These are phyloP conservation scores for Polychaeton citri DNA, from an alignment of 2,329 filamentous ascomycete genomes.

Conservation along the genomic window DNA sequence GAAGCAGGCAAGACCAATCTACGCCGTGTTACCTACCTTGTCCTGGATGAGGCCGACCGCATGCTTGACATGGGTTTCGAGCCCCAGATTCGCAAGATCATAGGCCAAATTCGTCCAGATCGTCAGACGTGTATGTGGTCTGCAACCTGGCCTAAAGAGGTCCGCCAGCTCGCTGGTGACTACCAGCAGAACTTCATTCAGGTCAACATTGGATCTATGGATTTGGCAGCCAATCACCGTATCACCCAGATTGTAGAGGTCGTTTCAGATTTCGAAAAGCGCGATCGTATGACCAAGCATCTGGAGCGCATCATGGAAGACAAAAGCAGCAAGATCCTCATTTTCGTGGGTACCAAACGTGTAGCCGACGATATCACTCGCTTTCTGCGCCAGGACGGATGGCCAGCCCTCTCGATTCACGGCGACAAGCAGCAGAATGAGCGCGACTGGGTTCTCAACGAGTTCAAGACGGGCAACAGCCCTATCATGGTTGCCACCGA, in stretches of 20 bases:
- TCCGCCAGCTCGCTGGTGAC: slow-evolving; percentile 78
- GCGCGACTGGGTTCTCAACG: slow-evolving; percentile 97
- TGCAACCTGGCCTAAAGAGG: slow-evolving; percentile 97
- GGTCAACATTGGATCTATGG: slow-evolving; percentile 95
- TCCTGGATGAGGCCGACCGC: slow-evolving; percentile 96
- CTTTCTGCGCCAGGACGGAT: slow-evolving; percentile 93
- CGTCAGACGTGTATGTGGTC: slow-evolving; percentile 99
- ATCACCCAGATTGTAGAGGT: slow-evolving; percentile 98
- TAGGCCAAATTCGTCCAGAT: slow-evolving; percentile 92
- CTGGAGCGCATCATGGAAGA: slow-evolving; percentile 97
- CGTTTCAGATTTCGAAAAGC: slow-evolving; percentile 92
- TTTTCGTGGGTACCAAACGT: slow-evolving; percentile 79
- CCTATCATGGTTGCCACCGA: slow-evolving; percentile 99
- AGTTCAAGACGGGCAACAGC: slow-evolving; percentile 99
- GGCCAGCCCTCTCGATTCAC: slow-evolving; percentile 95
- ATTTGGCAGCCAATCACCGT: slow-evolving; percentile 90
- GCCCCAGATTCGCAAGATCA: slow-evolving; percentile 97
- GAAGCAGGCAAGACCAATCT: slow-evolving; percentile 97
- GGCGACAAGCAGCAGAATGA: slow-evolving; percentile 99
- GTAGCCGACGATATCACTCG: slow-evolving; percentile 96
- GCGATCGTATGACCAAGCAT: slow-evolving; percentile 92
- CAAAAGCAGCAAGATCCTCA: slow-evolving; percentile 85
- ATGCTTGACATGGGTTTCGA: slow-evolving; percentile 99
- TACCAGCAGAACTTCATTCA: slow-evolving; percentile 95
- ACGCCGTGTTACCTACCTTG: slow-evolving; percentile 91